A percentile compares a stretch with the other conserved stretches of the same genome.
Conservation (phyloP, 164 flowering plant species). For the Paratinospora sagittata region DNA sequence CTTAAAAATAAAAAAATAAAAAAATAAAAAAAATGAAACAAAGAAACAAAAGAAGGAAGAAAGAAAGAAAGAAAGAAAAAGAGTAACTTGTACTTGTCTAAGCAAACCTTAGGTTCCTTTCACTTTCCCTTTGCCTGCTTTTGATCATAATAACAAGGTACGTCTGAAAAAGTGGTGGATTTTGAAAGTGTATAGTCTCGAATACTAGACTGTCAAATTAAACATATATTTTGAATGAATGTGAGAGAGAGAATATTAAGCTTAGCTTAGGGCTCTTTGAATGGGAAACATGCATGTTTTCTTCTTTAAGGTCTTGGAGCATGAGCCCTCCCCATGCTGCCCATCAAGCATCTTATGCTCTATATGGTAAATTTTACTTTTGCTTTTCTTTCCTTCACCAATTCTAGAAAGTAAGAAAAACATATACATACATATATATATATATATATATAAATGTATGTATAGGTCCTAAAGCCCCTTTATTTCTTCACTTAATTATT, state of each 20-base stretch:
- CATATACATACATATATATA: no score
- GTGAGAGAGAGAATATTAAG: background rate
- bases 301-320: background rate
- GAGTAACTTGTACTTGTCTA: background rate
- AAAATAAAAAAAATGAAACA: no score
- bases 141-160: conserved; percentile 20
- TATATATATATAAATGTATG: background rate
- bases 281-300: conserved; percentile 11
- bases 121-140: background rate
- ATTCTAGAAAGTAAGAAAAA: background rate
- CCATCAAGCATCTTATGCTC: conserved; percentile 1
- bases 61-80: background rate
- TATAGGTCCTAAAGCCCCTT: background rate
- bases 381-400: no score
- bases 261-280: conserved; percentile 8
- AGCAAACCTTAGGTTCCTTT: background rate
- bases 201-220: background rate
- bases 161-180: conserved; percentile 42
- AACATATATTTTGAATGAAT: conserved; percentile 9
- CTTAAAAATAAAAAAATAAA: no score
- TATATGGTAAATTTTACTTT: background rate
- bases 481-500: background rate
- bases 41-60: no score
- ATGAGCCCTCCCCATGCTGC: conserved; percentile 1
- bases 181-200: conserved; percentile 22